Conservation (phyloP, 1,139 yeast genomes). For the Spencermartinsiella ligniputridi region DNA sequence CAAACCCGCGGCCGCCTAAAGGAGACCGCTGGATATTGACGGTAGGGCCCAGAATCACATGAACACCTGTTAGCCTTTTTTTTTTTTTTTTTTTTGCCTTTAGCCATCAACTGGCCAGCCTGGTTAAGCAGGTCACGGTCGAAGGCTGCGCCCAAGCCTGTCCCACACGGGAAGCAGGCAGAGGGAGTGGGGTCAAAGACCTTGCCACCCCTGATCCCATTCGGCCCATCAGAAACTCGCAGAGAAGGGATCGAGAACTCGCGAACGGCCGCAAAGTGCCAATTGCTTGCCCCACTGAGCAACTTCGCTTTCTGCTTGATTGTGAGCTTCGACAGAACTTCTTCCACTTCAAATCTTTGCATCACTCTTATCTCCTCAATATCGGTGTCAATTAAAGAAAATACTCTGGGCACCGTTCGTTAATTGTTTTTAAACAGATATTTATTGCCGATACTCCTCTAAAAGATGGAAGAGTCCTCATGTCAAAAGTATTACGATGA, state of each 20-base stretch:
- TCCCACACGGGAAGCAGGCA: conserved; percentile 51
- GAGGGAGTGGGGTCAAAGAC: conserved; percentile 36
- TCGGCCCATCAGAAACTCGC: conserved; percentile 54
- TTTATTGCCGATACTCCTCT: too few species aligned
- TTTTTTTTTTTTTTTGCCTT: too few species aligned
- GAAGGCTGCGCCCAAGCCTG: conserved; percentile 43
- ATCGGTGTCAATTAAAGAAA: too few species aligned
- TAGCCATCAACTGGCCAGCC: conserved; percentile 53
- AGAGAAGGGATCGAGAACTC: conserved; percentile 41
- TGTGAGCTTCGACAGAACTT: conserved; percentile 41
- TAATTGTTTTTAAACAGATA: too few species aligned
- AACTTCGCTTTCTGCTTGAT: conserved; percentile 46
- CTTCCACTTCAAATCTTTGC: conserved; percentile 38
- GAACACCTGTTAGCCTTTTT: conserved; percentile 53
- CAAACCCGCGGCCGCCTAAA: conserved; percentile 65
- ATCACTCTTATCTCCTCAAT: not conserved
- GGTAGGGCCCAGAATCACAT: conserved; percentile 57
- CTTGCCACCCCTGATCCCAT: conserved; percentile 58
- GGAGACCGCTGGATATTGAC: conserved; percentile 56
- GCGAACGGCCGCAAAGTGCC: conserved; percentile 52
- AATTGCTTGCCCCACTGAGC: conserved; percentile 40
- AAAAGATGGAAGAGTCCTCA: too few species aligned
- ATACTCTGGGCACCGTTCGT: too few species aligned
- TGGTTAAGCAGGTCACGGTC: conserved; percentile 38
- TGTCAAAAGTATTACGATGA: too few species aligned